Base-by-base conservation (phyloP, 73 alveolate genomes). In the Paramecium sonneborni region DNA sequence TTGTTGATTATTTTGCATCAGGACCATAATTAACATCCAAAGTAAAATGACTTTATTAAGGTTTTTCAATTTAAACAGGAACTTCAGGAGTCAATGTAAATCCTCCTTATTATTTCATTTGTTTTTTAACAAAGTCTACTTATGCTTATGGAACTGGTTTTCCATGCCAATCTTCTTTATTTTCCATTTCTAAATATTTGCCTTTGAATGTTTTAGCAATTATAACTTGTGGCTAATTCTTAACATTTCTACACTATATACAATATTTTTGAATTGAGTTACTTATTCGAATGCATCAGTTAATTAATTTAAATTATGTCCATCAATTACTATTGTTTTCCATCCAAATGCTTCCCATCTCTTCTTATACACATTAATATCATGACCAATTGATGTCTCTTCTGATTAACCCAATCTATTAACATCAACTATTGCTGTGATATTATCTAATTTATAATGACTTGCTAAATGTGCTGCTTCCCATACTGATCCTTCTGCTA, bases 341-440 rank as follows among this genome's bases (percentile, higher is more conserved):
- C 97, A 95, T 21, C 98, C 98, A 85, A 95, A 95, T 30, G 98
- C 93, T 72, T 92, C 94, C 85, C 92, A 93, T 94, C 95, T 95
- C 37, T 91, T 93, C 72, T 79, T 92, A 67, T 94, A 94, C 41
- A 57, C 44, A 20, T 93, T 74, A 20, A 89, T 55, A 57, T 93
- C 93, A 84, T 95, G 98, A 14, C 93, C 97, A 44, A 94, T 43
- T 44, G 93, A 62, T 9, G 98, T 94, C 34, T 90, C 93, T 58
- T 85, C 96, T 21, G 96, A 91, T 88, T 95, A 92, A 30, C 98
- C 98, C 18, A 95, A 92, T 87, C 97, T 94, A 89, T 95, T 95
- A 34, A 95, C 95, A 68, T 95, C 98, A 12, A 95, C 95, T 0
- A 95, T 93, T 62, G 96, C 96, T 35, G 95, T 89, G 21, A 95